These are phyloP conservation scores for Podospora comata DNA, from an alignment of 495 filamentous ascomycete genomes.

Conservation along the genomic window DNA sequence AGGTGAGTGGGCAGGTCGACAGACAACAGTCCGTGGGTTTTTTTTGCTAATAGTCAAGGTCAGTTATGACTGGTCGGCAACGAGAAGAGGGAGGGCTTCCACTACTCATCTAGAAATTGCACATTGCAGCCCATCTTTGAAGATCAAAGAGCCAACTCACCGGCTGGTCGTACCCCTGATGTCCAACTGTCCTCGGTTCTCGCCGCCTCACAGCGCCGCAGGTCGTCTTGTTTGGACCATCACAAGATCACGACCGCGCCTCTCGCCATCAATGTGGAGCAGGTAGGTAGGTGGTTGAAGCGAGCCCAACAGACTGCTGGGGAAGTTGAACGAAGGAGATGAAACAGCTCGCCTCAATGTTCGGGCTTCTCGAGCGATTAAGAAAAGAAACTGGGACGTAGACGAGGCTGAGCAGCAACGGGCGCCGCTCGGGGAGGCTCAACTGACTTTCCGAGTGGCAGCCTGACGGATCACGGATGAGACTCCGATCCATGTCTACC, in stretches of 20 bases:
- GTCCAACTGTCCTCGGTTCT: neutral
- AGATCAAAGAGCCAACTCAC: neutral
- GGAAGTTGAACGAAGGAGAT: neutral
- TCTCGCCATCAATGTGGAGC: neutral
- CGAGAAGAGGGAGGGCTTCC: neutral
- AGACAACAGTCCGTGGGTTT: neutral
- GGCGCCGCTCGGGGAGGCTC: neutral
- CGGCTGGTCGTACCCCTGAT: neutral
- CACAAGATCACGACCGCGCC: neutral
- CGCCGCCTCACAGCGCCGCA: neutral
- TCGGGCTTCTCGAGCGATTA: neutral
- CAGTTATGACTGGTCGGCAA: neutral
- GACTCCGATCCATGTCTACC: neutral
- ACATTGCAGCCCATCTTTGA: neutral
- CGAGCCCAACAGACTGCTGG: neutral
- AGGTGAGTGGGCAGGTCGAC: neutral
- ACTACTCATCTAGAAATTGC: neutral
- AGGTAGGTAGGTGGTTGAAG: neutral
- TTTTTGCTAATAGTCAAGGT: neutral
- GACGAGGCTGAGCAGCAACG: neutral
- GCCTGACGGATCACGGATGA: neutral
- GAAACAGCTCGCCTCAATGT: neutral
- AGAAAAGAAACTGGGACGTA: neutral
- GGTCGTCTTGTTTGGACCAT: neutral
- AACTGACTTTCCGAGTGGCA: neutral